Percentiles rank a stretch among this genome's conserved stretches.
Conservation (phyloP, 805 yeast species). For the Blastobotrys peoriensis region DNA sequence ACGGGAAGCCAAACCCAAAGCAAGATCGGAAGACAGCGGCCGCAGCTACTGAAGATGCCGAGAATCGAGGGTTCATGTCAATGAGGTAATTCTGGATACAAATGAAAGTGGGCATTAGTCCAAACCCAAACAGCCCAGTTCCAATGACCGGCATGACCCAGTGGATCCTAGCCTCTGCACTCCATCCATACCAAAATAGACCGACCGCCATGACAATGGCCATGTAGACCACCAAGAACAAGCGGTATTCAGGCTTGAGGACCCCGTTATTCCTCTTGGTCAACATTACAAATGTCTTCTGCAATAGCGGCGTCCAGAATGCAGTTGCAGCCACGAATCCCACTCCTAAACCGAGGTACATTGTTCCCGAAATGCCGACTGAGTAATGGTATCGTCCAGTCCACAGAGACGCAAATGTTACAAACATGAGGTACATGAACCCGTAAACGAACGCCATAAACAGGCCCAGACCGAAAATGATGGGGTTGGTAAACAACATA, state of each 20-base stretch:
- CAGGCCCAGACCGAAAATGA: conserved; percentile 56
- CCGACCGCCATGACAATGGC: conserved; percentile 55
- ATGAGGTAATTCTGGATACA: conserved; percentile 63
- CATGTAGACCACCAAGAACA: conserved; percentile 39
- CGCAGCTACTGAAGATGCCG: conserved; percentile 66
- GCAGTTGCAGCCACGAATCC: conserved; percentile 48
- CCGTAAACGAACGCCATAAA: conserved; percentile 65
- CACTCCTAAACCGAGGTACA: conserved; percentile 52
- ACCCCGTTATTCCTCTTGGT: conserved; percentile 44
- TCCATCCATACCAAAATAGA: conserved; percentile 68
- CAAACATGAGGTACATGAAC: conserved; percentile 56
- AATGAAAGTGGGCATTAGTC: conserved; percentile 59
- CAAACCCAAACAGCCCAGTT: conserved; percentile 52
- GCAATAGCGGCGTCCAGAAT: conserved; percentile 43
- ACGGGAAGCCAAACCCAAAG: conserved; percentile 65
- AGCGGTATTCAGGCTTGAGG: conserved; percentile 53
- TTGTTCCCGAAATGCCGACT: conserved; percentile 47
- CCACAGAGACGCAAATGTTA: conserved; percentile 54
- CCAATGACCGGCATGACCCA: conserved; percentile 66
- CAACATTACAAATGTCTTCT: conserved; percentile 34
- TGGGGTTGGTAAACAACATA: conserved; percentile 51
- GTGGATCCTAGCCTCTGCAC: conserved; percentile 47
- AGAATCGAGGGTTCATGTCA: conserved; percentile 60
- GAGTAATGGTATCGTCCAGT: conserved; percentile 40
- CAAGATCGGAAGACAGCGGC: conserved; percentile 62